Evolutionary conservation across 805 yeast genomes (phyloP), one percentile per base, ranked within the genome.

Genomic region (Candida ascalaphidarum): DNA sequence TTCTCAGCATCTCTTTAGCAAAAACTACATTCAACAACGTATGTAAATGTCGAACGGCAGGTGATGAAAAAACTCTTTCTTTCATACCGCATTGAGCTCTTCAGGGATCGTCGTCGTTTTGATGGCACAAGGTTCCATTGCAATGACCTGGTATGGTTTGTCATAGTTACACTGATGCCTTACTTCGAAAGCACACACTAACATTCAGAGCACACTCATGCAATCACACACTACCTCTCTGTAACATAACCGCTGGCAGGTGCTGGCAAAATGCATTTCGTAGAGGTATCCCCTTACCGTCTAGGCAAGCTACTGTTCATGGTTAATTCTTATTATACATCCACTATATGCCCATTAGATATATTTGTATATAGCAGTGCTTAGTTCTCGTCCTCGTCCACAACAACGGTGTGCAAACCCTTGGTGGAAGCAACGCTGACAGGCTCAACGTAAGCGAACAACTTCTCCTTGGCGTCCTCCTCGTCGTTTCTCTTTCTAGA

Each of bases 401-500:
- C 88, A 63, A 86, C 96, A 68, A 75, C 81, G 70, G 99, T 92
- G 72, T 86, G 80, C 69, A 92, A 83, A 74, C 96, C 96, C 81
- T 92, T 92, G 70, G 84, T 77, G 46, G 94, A 63, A 61, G 96
- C 81, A 58, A 92, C 96, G 59, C 72, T 69, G 64, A 92, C 95
- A 60, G 94, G 89, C 78, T 92, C 97, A 60, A 92, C 98, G 71
- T 75, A 88, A 50, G 97, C 86, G 77, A 84, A 92, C 68, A 92
- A 79, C 68, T 88, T 85, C 74, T 85, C 88, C 79, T 81, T 81
- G 60, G 98, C 96, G 65, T 85, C 89, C 77, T 92, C 98, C 77
- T 92, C 98, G 71, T 92, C 96, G 77, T 92, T 92, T 78, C 97
- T 85, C 88, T 81, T 92, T 81, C 95, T 82, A 44, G 97, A 86